Evolutionary conservation across 2,329 filamentous ascomycete genomes (phyloP).

Genomic region (Ophiocordyceps australis): DNA sequence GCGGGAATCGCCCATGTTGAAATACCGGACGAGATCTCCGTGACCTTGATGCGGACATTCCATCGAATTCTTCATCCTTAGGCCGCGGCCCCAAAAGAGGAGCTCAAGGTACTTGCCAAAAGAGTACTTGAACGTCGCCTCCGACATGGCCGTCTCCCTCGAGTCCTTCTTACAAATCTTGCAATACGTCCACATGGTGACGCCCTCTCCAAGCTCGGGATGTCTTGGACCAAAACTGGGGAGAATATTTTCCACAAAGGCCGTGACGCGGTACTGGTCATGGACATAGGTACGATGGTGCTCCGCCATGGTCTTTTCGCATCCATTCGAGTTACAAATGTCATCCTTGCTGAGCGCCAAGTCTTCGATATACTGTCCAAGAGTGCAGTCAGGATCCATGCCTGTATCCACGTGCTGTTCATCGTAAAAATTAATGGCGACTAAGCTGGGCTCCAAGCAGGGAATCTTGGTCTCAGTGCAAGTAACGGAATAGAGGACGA

Average conservation of each 20-base stretch:
- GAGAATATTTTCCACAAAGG: constrained; percentile 52
- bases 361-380: constrained; percentile 91
- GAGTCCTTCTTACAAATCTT: constrained; percentile 85
- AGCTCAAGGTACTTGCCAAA: constrained; percentile 97
- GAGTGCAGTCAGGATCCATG: constrained; percentile 71
- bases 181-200: constrained; percentile 96
- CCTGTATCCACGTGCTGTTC: constrained; percentile 61
- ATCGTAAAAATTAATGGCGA: constrained; percentile 85
- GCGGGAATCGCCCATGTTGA: constrained; percentile 71
- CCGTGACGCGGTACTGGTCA: constrained; percentile 80
- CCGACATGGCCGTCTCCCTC: constrained; percentile 77
- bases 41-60: constrained; percentile 81
- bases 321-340: constrained; percentile 69
- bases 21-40: constrained; percentile 81
- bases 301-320: constrained; percentile 74
- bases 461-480: constrained; percentile 89
- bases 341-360: constrained; percentile 59
- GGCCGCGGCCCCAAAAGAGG: constrained; percentile 80
- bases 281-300: constrained; percentile 97
- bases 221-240: constrained; percentile 22
- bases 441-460: constrained; percentile 77
- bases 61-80: constrained; percentile 54
- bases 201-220: constrained; percentile 37
- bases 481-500: constrained; percentile 82
- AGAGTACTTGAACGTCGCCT: constrained; percentile 93